phyloP scores from a whole-genome alignment of 352 stramenopile species.

The Pythium rhizo-oryzae region DNA sequence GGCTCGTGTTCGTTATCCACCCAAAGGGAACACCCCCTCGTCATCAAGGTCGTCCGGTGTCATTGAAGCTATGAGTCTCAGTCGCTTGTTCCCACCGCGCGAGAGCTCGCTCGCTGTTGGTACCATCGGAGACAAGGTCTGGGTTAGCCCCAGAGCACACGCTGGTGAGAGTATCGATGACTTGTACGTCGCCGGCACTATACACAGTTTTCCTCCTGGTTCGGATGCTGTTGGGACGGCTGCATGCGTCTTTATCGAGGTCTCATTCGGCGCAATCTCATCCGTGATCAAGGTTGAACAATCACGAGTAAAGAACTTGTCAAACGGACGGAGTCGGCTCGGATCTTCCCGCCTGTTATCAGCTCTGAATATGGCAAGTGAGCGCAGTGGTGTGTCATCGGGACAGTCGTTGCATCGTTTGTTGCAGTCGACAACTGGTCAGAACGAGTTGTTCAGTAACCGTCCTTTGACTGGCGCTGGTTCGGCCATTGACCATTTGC shows the following conservation, averaged over 20 bases:
- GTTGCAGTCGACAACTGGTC: conserved; percentile 7
- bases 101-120: conserved; percentile 59
- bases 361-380: conserved; percentile 49
- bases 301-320: conserved; percentile 62
- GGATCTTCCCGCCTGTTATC: conserved; percentile 58
- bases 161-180: conserved; percentile 17
- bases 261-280: conserved; percentile 49
- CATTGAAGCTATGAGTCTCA: conserved; percentile 78
- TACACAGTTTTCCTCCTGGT: conserved; percentile 64
- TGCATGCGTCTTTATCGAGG: conserved; percentile 50
- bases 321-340: conserved; percentile 33
- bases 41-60: conserved; percentile 3
- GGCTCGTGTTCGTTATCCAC: conserved; percentile 54
- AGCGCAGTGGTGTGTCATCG: conserved; percentile 15
- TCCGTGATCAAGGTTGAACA: conserved; percentile 62
- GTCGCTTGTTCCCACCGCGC: conserved; percentile 59
- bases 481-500: conserved; percentile 56
- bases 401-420: conserved; percentile 23
- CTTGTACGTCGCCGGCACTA: conserved; percentile 56
- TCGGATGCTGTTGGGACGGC: conserved; percentile 51
- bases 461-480: conserved; percentile 11
- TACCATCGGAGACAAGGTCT: conserved; percentile 66
- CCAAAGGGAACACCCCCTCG: conserved; percentile 14
- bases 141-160: conserved; percentile 45
- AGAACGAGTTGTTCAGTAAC: conserved; percentile 21